Conservation (phyloP, 148 eudicot species). For the Vaccinium macrocarpon region DNA sequence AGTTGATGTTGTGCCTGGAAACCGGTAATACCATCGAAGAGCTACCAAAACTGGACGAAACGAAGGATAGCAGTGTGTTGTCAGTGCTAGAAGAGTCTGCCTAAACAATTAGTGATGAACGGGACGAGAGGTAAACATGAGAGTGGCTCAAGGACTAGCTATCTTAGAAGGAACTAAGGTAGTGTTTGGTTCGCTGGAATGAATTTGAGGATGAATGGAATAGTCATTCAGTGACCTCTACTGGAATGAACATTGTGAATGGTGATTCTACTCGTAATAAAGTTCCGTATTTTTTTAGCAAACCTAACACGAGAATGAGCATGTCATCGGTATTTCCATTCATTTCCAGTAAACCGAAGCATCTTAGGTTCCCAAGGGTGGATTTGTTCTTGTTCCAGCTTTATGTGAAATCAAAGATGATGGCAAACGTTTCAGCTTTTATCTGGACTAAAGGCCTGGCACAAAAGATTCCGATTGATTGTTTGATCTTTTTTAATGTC, state of each 20-base stretch:
- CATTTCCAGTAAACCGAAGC: background rate
- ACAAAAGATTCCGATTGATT: too few relatives aligned
- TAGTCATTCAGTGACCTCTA: too few relatives aligned
- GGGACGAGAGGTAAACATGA: background rate
- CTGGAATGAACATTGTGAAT: too few relatives aligned
- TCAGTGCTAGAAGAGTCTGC: slow-evolving; percentile 27
- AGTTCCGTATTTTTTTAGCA: background rate
- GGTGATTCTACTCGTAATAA: background rate
- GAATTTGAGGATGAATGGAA: too few relatives aligned
- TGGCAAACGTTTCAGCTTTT: background rate
- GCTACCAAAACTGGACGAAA: slow-evolving; percentile 29
- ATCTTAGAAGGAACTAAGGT: background rate
- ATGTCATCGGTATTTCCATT: background rate
- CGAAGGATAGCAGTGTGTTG: slow-evolving; percentile 25
- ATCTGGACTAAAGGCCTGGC: too few relatives aligned
- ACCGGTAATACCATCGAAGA: slow-evolving; percentile 32
- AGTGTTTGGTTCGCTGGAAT: background rate
- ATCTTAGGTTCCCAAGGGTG: background rate
- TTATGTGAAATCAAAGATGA: background rate
- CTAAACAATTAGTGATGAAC: background rate
- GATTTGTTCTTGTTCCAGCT: slow-evolving; percentile 5
- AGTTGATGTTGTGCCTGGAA: slow-evolving; percentile 55
- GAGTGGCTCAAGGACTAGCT: background rate
- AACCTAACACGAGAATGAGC: background rate
- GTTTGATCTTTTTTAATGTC: too few relatives aligned